Percentiles rank a stretch among this genome's conserved stretches.
These are phyloP conservation scores for Gastrolobium bilobum DNA, from an alignment of 306 rosid species.

Conservation along the genomic window DNA sequence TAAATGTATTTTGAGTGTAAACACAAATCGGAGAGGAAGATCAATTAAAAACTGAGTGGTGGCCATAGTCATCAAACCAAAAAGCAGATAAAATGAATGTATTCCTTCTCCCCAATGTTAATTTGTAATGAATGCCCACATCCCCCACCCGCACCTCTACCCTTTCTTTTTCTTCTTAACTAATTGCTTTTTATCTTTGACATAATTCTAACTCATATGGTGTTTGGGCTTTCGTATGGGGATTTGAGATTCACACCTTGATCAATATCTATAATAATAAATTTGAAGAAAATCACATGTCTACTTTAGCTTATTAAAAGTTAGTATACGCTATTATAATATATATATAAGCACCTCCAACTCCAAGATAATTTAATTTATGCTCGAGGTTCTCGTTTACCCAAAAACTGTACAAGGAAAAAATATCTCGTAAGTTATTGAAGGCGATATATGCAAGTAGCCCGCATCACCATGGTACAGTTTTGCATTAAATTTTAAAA, in stretches of 20 bases:
- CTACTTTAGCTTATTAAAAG: conserved; percentile 30
- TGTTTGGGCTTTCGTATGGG: background rate
- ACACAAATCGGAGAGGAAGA: background rate
- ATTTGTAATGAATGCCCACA: background rate
- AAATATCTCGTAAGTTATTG: background rate
- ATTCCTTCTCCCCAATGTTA: conserved; percentile 6
- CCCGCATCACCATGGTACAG: conserved; percentile 36
- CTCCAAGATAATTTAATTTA: conserved; percentile 44
- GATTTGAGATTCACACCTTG: conserved; percentile 40
- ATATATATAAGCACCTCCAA: background rate
- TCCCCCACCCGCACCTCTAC: background rate
- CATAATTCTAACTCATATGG: conserved; percentile 33
- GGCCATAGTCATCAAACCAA: background rate
- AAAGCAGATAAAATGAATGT: background rate
- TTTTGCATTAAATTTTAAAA: conserved; percentile 1
- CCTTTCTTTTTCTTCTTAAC: background rate
- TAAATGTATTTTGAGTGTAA: background rate
- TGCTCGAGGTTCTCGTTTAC: conserved; percentile 38
- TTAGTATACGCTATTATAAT: conserved; percentile 10
- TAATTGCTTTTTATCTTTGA: background rate
- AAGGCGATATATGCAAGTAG: conserved; percentile 39
- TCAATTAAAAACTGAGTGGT: background rate
- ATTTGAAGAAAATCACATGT: conserved; percentile 27
- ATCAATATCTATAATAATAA: background rate
- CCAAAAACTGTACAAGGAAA: conserved; percentile 11